Evolutionary conservation across 352 stramenopile genomes (phyloP).

Genomic region (Phytophthora citrophthora): DNA sequence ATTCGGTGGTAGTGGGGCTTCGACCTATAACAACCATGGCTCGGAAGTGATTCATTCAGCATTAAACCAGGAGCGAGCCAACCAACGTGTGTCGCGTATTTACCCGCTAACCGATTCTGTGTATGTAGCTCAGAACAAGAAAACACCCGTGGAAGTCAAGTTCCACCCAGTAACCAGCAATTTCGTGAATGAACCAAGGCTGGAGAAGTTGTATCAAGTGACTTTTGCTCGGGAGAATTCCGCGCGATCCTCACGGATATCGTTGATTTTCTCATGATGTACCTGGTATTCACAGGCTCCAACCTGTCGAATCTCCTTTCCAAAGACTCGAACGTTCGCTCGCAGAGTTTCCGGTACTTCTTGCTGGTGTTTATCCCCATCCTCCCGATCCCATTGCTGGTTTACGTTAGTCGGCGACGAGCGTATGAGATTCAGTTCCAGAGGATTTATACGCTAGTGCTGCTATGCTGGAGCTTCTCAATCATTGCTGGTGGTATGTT

Average conservation of each 20-base stretch:
- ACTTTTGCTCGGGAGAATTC: constrained; percentile 85
- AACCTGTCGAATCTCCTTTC: constrained; percentile 78
- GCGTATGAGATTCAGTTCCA: constrained; percentile 79
- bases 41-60: constrained; percentile 33
- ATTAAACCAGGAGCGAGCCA: constrained; percentile 65
- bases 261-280: constrained; percentile 68
- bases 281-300: constrained; percentile 74
- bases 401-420: constrained; percentile 67
- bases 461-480: constrained; percentile 77
- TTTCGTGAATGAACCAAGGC: constrained; percentile 71
- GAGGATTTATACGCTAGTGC: constrained; percentile 69
- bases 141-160: constrained; percentile 78
- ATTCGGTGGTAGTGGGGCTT: constrained; percentile 9
- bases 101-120: constrained; percentile 79
- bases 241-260: constrained; percentile 64
- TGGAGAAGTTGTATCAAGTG: constrained; percentile 84
- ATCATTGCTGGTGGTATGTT: constrained; percentile 82
- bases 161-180: constrained; percentile 78
- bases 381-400: constrained; percentile 65
- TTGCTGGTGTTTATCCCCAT: constrained; percentile 74
- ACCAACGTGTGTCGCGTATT: constrained; percentile 76
- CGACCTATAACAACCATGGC: constrained; percentile 24
- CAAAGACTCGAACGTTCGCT: constrained; percentile 54
- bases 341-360: constrained; percentile 66
- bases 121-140: constrained; percentile 72